phyloP scores from a whole-genome alignment of 768 basidiomycete species.

The Sistotremastrum niveocremeum region DNA sequence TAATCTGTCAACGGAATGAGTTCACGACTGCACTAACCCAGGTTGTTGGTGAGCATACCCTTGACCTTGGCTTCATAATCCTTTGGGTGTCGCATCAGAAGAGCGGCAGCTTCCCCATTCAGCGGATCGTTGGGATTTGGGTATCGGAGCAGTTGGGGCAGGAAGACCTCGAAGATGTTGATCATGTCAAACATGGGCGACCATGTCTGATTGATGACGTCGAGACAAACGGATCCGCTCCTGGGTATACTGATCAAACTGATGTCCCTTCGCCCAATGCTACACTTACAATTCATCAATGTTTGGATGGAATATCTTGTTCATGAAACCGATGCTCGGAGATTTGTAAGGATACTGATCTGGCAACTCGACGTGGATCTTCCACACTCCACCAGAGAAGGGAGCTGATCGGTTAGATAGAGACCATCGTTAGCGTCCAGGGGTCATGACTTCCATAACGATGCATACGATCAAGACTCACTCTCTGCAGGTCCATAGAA shows the following conservation, averaged over 20 bases:
- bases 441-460: background rate
- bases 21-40: background rate
- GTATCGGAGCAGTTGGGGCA: constrained; percentile 92
- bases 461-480: constrained; percentile 26
- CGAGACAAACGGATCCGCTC: constrained; percentile 95
- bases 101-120: constrained; percentile 94
- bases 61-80: constrained; percentile 92
- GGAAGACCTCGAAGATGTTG: constrained; percentile 97
- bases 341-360: constrained; percentile 99
- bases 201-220: constrained; percentile 99
- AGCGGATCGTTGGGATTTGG: constrained; percentile 97
- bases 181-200: constrained; percentile 99
- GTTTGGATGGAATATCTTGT: constrained; percentile 99
- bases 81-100: constrained; percentile 95
- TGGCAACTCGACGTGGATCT: constrained; percentile 97
- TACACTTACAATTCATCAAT: constrained; percentile 90
- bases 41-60: constrained; percentile 32
- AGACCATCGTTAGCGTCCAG: background rate
- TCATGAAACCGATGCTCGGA: constrained; percentile 99
- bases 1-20: constrained; percentile 47
- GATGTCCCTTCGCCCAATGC: constrained; percentile 1
- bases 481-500: constrained; percentile 93
- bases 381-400: constrained; percentile 97
- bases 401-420: constrained; percentile 44
- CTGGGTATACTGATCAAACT: constrained; percentile 26